phyloP scores from a whole-genome alignment of 352 stramenopile species.

The Plasmopara halstedii region DNA sequence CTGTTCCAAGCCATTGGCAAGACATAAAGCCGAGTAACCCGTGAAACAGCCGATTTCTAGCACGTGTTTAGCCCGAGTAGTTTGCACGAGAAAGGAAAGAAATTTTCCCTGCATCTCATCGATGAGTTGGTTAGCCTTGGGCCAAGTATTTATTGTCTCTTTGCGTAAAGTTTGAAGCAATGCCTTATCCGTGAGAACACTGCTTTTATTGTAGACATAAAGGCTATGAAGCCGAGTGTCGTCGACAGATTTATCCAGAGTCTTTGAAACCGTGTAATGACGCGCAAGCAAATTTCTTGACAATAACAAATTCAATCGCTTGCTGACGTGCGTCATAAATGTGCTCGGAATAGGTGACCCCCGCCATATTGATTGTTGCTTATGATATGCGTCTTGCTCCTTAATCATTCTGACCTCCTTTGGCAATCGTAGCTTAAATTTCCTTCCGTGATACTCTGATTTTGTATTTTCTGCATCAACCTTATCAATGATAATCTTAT shows the following conservation, averaged over 20 bases:
- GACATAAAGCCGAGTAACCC: constrained; percentile 88
- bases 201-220: constrained; percentile 24
- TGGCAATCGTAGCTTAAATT: constrained; percentile 25
- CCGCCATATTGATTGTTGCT: constrained; percentile 36
- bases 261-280: constrained; percentile 16
- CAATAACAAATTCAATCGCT: constrained; percentile 22
- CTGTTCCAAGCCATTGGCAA: constrained; percentile 43
- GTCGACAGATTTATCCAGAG: constrained; percentile 23
- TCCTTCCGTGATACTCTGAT: constrained; percentile 20
- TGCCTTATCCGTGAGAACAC: constrained; percentile 13
- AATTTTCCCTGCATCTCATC: constrained; percentile 53
- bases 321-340: constrained; percentile 8
- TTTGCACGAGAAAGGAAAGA: constrained; percentile 69
- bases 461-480: constrained; percentile 47
- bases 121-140: constrained; percentile 52
- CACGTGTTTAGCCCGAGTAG: constrained; percentile 57
- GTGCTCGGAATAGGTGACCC: constrained; percentile 38
- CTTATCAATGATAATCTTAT: constrained; percentile 38
- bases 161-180: constrained; percentile 37
- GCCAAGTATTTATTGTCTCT: constrained; percentile 28
- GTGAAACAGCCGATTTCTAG: constrained; percentile 92
- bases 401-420: constrained; percentile 53
- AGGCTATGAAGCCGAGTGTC: constrained; percentile 15
- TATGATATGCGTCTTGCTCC: constrained; percentile 40
- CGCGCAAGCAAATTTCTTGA: constrained; percentile 15